These are phyloP conservation scores for Claviceps fusiformis DNA, from an alignment of 2,329 filamentous ascomycete species.

Conservation along the genomic window DNA sequence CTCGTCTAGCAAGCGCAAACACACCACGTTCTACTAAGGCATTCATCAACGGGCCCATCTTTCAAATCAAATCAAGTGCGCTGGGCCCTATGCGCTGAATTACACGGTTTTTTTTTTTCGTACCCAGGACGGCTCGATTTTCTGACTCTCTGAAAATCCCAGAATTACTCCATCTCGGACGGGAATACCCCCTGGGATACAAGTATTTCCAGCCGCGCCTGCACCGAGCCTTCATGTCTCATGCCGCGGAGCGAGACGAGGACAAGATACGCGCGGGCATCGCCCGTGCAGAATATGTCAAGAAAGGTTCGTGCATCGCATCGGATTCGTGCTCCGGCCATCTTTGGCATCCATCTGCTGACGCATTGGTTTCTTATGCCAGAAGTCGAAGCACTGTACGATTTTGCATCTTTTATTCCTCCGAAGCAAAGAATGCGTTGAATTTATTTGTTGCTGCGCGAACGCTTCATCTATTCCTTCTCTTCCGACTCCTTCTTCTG, in stretches of 20 bases:
- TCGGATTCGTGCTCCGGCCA: background rate
- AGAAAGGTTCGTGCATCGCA: conserved; percentile 52
- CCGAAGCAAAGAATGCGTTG: background rate
- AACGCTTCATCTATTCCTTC: no score
- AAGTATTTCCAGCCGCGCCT: conserved; percentile 68
- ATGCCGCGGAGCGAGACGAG: conserved; percentile 56
- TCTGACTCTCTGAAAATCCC: background rate
- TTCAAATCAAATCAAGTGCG: background rate
- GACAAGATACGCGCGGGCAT: conserved; percentile 65
- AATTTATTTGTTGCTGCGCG: background rate
- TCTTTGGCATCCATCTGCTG: background rate
- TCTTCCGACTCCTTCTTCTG: background rate
- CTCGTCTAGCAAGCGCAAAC: background rate
- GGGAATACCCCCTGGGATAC: conserved; percentile 74
- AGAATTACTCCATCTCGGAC: conserved; percentile 77
- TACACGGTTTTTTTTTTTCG: no score
- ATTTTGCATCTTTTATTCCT: conserved; percentile 10
- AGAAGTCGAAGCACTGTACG: conserved; percentile 91
- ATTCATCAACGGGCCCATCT: no score
- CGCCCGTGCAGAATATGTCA: conserved; percentile 70
- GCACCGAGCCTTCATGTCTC: conserved; percentile 73
- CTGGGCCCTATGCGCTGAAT: no score
- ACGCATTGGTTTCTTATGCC: background rate
- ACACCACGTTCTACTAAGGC: no score
- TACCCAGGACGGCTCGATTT: background rate